Conservation (phyloP, 352 stramenopile species). For the Pythium grandisporangium region DNA sequence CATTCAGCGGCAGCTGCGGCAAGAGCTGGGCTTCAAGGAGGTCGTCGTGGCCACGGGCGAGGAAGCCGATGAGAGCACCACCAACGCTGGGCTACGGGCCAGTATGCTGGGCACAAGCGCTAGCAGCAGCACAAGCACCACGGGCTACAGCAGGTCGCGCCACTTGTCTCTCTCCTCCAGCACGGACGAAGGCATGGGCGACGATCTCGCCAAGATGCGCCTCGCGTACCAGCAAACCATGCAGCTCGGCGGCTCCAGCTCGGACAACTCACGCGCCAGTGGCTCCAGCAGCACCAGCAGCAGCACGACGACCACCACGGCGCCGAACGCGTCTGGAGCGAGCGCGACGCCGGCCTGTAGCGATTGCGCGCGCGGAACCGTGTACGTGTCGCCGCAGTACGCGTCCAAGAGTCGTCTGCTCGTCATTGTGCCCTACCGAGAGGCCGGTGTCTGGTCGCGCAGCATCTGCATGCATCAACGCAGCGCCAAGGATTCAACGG, state of each 20-base stretch:
- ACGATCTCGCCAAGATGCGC: no score
- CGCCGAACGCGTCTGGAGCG: no score
- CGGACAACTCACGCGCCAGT: no score
- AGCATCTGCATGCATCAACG: slow-evolving; percentile 78
- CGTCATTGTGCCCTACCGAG: slow-evolving; percentile 78
- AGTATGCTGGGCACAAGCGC: slow-evolving; percentile 10
- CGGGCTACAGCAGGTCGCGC: slow-evolving; percentile 6
- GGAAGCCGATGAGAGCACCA: slow-evolving; percentile 24
- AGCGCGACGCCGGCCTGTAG: slow-evolving; percentile 13
- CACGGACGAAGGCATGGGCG: slow-evolving; percentile 6
- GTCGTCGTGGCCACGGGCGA: slow-evolving; percentile 46
- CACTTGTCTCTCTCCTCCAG: neutral
- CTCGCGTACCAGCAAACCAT: no score
- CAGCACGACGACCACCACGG: slow-evolving; percentile 12
- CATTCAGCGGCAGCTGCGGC: slow-evolving; percentile 45
- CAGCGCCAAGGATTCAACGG: slow-evolving; percentile 40
- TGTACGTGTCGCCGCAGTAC: slow-evolving; percentile 59
- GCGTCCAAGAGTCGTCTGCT: slow-evolving; percentile 52
- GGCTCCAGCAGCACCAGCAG: slow-evolving; percentile 14
- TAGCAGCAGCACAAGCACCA: slow-evolving; percentile 13
- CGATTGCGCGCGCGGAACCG: slow-evolving; percentile 56
- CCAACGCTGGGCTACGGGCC: slow-evolving; percentile 12
- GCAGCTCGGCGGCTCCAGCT: slow-evolving; percentile 15
- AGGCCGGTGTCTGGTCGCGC: slow-evolving; percentile 78
- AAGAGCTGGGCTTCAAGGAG: slow-evolving; percentile 58